Percentiles rank a stretch among this genome's conserved stretches.
Evolutionary conservation across 2,329 filamentous ascomycete genomes (phyloP).

Genomic region (Claviceps maximensis): DNA sequence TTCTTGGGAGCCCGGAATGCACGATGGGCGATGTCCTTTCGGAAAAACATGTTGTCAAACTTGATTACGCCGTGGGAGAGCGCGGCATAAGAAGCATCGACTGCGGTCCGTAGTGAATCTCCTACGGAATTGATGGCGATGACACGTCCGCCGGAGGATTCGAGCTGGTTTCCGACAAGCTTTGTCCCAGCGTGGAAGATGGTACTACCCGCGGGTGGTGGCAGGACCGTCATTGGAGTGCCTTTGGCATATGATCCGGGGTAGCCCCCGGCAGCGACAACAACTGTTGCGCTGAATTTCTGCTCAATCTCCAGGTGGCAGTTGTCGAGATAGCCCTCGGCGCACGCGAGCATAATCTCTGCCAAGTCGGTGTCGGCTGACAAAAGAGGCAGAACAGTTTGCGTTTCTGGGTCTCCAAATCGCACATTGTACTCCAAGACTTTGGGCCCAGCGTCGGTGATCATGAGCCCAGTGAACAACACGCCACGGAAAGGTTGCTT

Average conservation of each 20-base stretch:
- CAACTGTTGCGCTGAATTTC: constrained; percentile 76
- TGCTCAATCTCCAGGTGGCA: constrained; percentile 54
- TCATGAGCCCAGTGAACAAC: constrained; percentile 87
- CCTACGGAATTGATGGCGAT: constrained; percentile 79
- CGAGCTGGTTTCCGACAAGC: constrained; percentile 47
- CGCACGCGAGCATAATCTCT: constrained; percentile 77
- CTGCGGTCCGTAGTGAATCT: constrained; percentile 63
- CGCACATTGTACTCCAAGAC: constrained; percentile 88
- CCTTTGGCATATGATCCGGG: constrained; percentile 78
- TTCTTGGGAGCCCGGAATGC: constrained; percentile 39
- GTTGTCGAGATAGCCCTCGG: constrained; percentile 58
- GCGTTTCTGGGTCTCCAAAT: constrained; percentile 85
- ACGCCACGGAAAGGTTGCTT: constrained; percentile 60
- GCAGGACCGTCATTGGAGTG: constrained; percentile 39
- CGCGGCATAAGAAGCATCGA: constrained; percentile 76
- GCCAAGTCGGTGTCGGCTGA: constrained; percentile 70
- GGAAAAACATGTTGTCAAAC: constrained; percentile 82
- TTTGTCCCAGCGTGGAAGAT: constrained; percentile 91
- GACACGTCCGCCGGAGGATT: constrained; percentile 76
- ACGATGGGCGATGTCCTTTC: constrained; percentile 82
- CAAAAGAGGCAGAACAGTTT: constrained; percentile 71
- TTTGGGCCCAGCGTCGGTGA: constrained; percentile 67
- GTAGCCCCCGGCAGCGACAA: constrained; percentile 87
- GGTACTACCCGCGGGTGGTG: constrained; percentile 35
- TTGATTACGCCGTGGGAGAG: constrained; percentile 54